These are phyloP conservation scores for Penicillium hordei DNA, from an alignment of 2,329 filamentous ascomycete genomes.

Conservation along the genomic window DNA sequence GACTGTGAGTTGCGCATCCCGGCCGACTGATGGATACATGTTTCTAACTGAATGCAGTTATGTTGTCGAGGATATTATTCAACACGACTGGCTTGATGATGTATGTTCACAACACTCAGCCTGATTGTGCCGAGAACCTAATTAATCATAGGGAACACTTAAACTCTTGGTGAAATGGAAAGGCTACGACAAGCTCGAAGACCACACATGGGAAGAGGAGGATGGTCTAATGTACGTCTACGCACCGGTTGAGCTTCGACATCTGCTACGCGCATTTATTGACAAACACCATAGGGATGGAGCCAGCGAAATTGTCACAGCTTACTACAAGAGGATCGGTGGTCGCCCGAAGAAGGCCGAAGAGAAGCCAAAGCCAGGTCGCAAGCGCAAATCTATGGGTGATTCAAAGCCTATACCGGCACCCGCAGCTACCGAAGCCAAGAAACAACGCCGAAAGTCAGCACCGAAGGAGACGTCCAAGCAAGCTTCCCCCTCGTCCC, in stretches of 20 bases:
- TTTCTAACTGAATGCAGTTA: constrained; percentile 34
- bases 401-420: constrained; percentile 29
- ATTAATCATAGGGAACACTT: constrained; percentile 37
- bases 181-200: constrained; percentile 45
- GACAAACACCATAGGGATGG: constrained; percentile 33
- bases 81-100: constrained; percentile 39
- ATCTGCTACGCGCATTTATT: constrained; percentile 12
- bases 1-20: constrained; percentile 32
- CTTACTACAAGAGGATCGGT: constrained; percentile 45
- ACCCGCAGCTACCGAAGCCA: constrained; percentile 23
- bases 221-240: constrained; percentile 42
- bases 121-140: constrained; percentile 12
- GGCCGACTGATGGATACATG: constrained; percentile 3
- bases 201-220: constrained; percentile 50
- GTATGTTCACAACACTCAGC: constrained; percentile 21
- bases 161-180: constrained; percentile 50
- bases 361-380: constrained; percentile 21
- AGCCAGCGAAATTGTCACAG: constrained; percentile 40
- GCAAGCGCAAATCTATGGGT: constrained; percentile 40
- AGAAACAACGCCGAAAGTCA: constrained; percentile 31
- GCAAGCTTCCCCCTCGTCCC: constrained; percentile 1
- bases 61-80: constrained; percentile 42
- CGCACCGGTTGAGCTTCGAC: background rate
- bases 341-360: constrained; percentile 39
- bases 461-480: constrained; percentile 21